Conservation (phyloP, 345 rosid species). For the Citrus trifoliata region DNA sequence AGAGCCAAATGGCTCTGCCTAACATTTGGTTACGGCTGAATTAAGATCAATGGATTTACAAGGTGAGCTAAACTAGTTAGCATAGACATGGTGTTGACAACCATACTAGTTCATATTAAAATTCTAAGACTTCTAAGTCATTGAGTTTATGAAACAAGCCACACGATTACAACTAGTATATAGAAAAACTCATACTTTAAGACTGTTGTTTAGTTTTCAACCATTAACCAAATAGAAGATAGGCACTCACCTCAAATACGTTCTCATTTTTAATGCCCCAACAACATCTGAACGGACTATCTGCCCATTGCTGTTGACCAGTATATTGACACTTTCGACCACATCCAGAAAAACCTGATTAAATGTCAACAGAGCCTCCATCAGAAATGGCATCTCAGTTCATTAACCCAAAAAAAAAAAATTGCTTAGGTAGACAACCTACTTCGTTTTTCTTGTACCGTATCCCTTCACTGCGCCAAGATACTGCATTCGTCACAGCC, state of each 20-base stretch:
- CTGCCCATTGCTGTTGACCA: conserved; percentile 62
- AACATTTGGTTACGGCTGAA: not conserved
- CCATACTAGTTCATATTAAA: not conserved
- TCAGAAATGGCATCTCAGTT: conserved; percentile 4
- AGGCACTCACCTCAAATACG: conserved; percentile 43
- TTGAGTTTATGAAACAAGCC: not conserved
- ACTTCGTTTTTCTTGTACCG: conserved; percentile 71
- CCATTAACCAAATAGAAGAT: not conserved
- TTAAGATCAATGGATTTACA: not conserved
- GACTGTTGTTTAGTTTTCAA: not conserved
- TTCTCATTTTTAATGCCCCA: conserved; percentile 60
- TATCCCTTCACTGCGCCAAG: conserved; percentile 89
- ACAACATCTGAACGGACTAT: conserved; percentile 52
- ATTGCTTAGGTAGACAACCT: conserved; percentile 14
- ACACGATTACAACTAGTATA: not conserved
- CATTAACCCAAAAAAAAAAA: not conserved
- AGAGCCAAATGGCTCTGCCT: not conserved
- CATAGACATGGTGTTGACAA: not conserved
- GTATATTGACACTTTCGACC: conserved; percentile 55
- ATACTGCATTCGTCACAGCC: conserved; percentile 89
- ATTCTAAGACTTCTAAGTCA: not conserved
- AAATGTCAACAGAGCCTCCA: conserved; percentile 10
- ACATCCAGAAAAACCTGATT: conserved; percentile 56
- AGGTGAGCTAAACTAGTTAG: not conserved
- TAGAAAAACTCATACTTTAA: not conserved